Percentiles rank a stretch among this genome's conserved stretches.
These are phyloP conservation scores for Cutaneotrichosporon cyanovorans DNA, from an alignment of 1,284 basidiomycete genomes.

Conservation along the genomic window DNA sequence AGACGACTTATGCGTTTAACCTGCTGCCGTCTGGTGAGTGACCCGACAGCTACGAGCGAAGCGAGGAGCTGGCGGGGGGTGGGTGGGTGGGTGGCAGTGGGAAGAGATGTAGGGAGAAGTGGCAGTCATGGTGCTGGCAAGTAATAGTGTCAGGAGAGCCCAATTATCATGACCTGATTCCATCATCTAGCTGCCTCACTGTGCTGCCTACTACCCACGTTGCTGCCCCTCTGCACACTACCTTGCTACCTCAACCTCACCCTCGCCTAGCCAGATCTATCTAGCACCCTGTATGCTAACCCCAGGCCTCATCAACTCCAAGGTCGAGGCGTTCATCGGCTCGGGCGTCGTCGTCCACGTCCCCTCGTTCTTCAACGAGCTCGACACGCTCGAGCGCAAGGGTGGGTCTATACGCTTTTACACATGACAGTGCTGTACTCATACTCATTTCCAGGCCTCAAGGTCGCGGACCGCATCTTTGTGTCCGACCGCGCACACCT, in stretches of 20 bases:
- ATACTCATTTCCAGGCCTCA: conserved; percentile 56
- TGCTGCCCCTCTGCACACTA: not conserved
- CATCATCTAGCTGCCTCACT: no score
- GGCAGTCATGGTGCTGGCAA: no score
- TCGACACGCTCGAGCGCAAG: conserved; percentile 78
- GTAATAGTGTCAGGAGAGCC: no score
- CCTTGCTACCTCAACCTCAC: not conserved
- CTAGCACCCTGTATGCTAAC: not conserved
- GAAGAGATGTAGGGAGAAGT: no score
- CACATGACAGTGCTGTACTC: not conserved
- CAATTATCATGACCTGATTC: no score
- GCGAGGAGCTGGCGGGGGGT: no score
- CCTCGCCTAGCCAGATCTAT: not conserved
- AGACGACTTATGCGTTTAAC: conserved; percentile 88
- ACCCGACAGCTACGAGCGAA: not conserved
- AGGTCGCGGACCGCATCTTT: conserved; percentile 78
- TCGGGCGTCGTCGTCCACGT: conserved; percentile 91
- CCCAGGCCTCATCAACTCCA: conserved; percentile 82
- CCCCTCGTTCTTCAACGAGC: conserved; percentile 89
- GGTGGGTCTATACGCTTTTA: conserved; percentile 50
- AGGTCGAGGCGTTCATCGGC: conserved; percentile 81
- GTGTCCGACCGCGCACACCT: conserved; percentile 94
- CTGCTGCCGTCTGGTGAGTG: conserved; percentile 80
- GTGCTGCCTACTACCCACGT: not conserved
- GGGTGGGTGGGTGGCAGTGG: not conserved